Evolutionary conservation across 2,329 filamentous ascomycete genomes (phyloP), one percentile per base, ranked within the genome.

Genomic region (Hortaea sp.): DNA sequence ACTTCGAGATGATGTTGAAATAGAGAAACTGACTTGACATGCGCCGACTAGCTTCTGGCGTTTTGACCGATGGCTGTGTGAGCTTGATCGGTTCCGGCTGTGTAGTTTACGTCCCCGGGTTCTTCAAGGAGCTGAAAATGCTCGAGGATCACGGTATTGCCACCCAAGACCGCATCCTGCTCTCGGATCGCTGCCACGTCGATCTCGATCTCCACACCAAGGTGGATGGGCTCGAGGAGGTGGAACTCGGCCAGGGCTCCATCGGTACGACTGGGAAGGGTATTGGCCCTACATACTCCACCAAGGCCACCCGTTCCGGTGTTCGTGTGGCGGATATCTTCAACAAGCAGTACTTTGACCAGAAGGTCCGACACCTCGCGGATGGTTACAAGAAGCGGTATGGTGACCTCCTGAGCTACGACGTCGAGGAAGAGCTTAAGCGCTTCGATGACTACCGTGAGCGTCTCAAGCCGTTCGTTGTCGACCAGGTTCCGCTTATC

Each of bases 1-100:
- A 20, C 27, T 7, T 38, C 5, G 29, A 37, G n/a, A 7, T 3
- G 30, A 49, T 56, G 41, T 52, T 47, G 20, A 43, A 43, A 31
- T 44, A 20, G 20, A 20, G 20, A 20, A 20, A n/a, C 32, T 35
- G 32, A 35, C 32, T 35, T 35, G 32, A 9, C 9, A 35, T 35
- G 32, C 7, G 7, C n/a, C 45, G 29, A 9, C n/a, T 54, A 58
- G 77, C 81, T 27, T 84, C 79, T 46, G 85, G 85, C 49, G 75
- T 89, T 50, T 73, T 89, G 54, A 85, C 84, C 61, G 81, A 83
- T 5, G 69, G 70, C 39, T 85, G 78, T 63, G 73, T 79, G 57
- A 89, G 88, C 68, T 70, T 89, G 47, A 83, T 89, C 61, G 85
- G 72, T 34, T 63, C 60, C 56, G 69, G 84, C 49, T 82, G 81